Evolutionary conservation across 2,329 filamentous ascomycete genomes (phyloP).

Genomic region (Teratosphaeria nubilosa): DNA sequence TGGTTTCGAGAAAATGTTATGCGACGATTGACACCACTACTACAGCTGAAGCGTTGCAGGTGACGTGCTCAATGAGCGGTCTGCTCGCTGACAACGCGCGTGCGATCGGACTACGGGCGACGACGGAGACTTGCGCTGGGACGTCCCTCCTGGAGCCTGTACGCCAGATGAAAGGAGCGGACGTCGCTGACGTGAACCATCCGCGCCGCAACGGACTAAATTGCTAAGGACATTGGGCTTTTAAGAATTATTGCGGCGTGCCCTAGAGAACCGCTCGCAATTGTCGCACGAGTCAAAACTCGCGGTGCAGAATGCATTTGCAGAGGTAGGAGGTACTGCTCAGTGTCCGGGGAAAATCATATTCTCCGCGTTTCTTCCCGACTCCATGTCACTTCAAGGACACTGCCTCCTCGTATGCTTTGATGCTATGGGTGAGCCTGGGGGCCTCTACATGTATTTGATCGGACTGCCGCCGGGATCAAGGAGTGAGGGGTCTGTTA

Average conservation of each 20-base stretch:
- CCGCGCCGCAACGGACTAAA: background rate
- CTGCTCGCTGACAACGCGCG: background rate
- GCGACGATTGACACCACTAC: background rate
- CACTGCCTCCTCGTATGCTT: background rate
- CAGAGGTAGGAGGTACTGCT: background rate
- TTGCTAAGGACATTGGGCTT: background rate
- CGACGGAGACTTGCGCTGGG: background rate
- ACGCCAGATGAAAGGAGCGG: background rate
- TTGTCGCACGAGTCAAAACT: background rate
- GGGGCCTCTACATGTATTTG: background rate
- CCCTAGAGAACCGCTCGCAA: background rate
- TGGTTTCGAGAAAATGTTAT: background rate
- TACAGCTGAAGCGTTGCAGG: background rate
- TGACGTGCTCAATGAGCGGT: background rate
- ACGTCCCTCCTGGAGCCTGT: background rate
- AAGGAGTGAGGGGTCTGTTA: background rate
- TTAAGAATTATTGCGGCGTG: background rate
- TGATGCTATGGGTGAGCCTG: background rate
- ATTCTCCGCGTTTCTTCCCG: background rate
- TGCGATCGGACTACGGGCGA: background rate
- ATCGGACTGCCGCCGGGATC: background rate
- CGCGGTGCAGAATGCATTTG: background rate
- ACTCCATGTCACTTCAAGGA: background rate
- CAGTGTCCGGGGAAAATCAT: background rate
- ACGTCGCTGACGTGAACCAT: background rate